Conservation (phyloP, 208 protist genomes). For the Crithidia bombi region DNA sequence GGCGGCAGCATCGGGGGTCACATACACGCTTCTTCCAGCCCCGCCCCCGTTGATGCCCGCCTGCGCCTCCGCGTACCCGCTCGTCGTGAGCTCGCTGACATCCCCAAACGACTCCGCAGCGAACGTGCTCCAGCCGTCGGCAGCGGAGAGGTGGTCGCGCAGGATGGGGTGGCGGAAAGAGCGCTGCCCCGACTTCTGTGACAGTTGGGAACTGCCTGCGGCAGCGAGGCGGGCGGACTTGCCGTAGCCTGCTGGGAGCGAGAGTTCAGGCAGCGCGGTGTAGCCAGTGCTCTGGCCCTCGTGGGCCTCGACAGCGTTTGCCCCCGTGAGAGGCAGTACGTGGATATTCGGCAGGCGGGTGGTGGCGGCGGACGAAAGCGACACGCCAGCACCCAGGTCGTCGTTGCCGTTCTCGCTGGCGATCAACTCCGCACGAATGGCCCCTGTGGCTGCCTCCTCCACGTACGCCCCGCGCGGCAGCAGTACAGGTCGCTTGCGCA, state of each 20-base stretch:
- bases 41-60: neutral
- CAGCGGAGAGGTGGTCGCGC: conserved; percentile 21
- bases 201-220: neutral
- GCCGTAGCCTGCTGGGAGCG: conserved; percentile 53
- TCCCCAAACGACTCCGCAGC: conserved; percentile 3
- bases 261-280: conserved; percentile 5
- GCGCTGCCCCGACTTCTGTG: neutral
- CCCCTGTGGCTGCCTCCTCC: conserved; percentile 55
- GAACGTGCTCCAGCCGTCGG: conserved; percentile 2
- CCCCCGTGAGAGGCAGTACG: neutral
- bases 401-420: neutral
- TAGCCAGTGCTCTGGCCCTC: neutral
- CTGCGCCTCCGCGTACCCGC: neutral
- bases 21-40: neutral
- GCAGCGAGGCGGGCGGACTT: conserved; percentile 46
- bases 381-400: neutral
- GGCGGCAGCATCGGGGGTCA: neutral
- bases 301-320: neutral
- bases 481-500: conserved; percentile 68
- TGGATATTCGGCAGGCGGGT: conserved; percentile 10
- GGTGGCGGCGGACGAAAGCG: neutral
- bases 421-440: conserved; percentile 42
- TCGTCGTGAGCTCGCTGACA: conserved; percentile 5
- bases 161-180: conserved; percentile 9
- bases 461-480: conserved; percentile 62